phyloP scores from a whole-genome alignment of 768 basidiomycete genomes.

The Panaeolus papilionaceus region DNA sequence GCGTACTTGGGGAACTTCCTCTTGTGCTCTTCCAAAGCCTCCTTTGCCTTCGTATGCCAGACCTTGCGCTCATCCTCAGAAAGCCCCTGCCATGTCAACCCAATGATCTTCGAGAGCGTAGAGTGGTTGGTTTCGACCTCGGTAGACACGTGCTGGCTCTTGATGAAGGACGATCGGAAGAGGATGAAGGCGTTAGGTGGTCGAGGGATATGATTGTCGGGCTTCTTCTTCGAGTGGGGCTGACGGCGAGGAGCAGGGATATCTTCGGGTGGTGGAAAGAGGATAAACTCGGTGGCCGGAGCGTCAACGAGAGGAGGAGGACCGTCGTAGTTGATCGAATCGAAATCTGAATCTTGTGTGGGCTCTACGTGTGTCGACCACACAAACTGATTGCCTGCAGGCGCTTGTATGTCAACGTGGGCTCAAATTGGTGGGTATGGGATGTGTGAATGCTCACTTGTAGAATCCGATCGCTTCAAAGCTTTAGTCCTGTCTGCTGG shows the following conservation, averaged over 20 bases:
- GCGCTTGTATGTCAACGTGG: conserved; percentile 27
- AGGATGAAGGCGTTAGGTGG: conserved; percentile 89
- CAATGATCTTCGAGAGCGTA: conserved; percentile 85
- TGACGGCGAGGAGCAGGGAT: conserved; percentile 45
- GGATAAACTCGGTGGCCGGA: conserved; percentile 46
- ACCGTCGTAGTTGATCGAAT: conserved; percentile 30
- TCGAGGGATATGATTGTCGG: conserved; percentile 79
- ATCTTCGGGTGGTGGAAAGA: conserved; percentile 62
- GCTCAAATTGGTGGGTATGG: conserved; percentile 14
- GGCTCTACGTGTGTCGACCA: conserved; percentile 37
- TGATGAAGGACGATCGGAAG: conserved; percentile 85
- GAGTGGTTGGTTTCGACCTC: conserved; percentile 85
- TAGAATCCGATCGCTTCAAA: conserved; percentile 32
- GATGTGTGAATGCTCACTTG: conserved; percentile 27
- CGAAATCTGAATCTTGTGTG: conserved; percentile 28
- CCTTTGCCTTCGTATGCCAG: conserved; percentile 81
- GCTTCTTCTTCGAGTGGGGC: conserved; percentile 72
- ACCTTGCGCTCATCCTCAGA: conserved; percentile 76
- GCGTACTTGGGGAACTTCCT: conserved; percentile 81
- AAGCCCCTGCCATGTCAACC: conserved; percentile 82
- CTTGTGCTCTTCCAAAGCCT: conserved; percentile 78
- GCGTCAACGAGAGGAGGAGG: conserved; percentile 39
- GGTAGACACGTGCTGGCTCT: conserved; percentile 76
- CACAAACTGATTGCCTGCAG: conserved; percentile 37
- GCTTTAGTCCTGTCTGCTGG: conserved; percentile 40